phyloP scores from a whole-genome alignment of 2,329 filamentous ascomycete genomes.

The Pseudopyrenochaeta lycopersici region DNA sequence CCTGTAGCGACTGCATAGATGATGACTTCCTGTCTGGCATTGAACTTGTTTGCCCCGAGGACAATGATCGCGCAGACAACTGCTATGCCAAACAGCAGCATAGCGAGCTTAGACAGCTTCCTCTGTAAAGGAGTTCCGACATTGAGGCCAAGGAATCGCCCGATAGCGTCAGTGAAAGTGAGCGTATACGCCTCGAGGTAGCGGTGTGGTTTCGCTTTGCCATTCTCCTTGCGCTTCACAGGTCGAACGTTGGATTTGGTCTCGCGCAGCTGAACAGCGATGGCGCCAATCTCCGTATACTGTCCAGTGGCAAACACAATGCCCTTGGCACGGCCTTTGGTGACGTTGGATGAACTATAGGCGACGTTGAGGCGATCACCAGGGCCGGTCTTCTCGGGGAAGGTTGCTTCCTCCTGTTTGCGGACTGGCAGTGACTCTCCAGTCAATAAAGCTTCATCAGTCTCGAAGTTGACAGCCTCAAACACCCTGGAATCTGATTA shows the following conservation, averaged over 20 bases:
- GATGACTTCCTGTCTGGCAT: too few relatives aligned
- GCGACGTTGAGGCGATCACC: conserved; percentile 75
- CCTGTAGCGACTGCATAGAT: too few relatives aligned
- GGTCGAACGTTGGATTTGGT: conserved; percentile 48
- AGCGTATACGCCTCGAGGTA: conserved; percentile 62
- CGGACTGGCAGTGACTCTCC: too few relatives aligned
- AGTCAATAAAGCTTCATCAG: too few relatives aligned
- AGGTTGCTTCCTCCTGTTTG: conserved; percentile 64
- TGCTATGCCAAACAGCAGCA: conserved; percentile 49
- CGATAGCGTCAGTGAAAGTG: conserved; percentile 56
- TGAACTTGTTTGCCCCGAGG: too few relatives aligned
- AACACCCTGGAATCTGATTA: too few relatives aligned
- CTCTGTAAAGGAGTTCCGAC: conserved; percentile 50
- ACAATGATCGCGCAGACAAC: too few relatives aligned
- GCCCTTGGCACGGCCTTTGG: conserved; percentile 73
- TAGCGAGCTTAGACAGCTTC: conserved; percentile 46
- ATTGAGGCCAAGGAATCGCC: conserved; percentile 52
- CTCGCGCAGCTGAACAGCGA: conserved; percentile 72
- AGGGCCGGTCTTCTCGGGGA: conserved; percentile 64
- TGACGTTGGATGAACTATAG: conserved; percentile 71
- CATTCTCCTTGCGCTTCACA: conserved; percentile 53
- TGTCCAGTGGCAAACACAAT: conserved; percentile 75
- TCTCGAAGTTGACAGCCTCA: too few relatives aligned
- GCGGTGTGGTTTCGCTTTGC: too few relatives aligned
- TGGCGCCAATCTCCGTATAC: conserved; percentile 77